These are phyloP conservation scores for Hemisphaericaspora subhashii DNA, from an alignment of 1,139 yeast species.

Conservation along the genomic window DNA sequence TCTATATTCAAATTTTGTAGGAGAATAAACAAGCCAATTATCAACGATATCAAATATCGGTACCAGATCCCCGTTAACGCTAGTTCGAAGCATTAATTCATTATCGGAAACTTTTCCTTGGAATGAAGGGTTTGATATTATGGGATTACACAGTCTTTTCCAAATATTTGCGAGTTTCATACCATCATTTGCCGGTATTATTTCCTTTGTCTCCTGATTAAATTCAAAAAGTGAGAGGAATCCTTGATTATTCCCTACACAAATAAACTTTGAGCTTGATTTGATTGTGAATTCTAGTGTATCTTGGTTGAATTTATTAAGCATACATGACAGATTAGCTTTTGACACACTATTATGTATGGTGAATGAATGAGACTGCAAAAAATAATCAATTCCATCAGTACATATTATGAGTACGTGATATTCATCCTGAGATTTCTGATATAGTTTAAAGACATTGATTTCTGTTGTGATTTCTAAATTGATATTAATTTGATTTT, in stretches of 20 bases:
- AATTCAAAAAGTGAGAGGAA: constrained; percentile 20
- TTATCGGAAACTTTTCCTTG: constrained; percentile 18
- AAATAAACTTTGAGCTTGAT: constrained; percentile 21
- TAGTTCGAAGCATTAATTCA: constrained; percentile 31
- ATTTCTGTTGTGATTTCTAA: background rate
- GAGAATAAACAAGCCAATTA: constrained; percentile 51
- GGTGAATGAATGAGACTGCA: constrained; percentile 3
- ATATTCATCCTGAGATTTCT: constrained; percentile 1
- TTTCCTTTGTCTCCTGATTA: constrained; percentile 7
- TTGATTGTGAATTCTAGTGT: constrained; percentile 20
- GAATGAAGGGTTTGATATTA: constrained; percentile 18
- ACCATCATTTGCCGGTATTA: constrained; percentile 20
- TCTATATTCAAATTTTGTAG: constrained; percentile 37
- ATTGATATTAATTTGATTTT: constrained; percentile 16
- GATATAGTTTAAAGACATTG: constrained; percentile 2
- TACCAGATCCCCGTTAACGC: constrained; percentile 31
- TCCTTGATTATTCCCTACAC: constrained; percentile 27
- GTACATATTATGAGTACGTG: constrained; percentile 1
- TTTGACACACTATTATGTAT: background rate
- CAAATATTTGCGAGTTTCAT: constrained; percentile 22
- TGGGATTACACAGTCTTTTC: constrained; percentile 27
- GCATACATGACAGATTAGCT: constrained; percentile 1
- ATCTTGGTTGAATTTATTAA: background rate
- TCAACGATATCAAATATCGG: constrained; percentile 54
- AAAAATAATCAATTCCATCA: background rate